These are phyloP conservation scores for Mycena indigotica DNA, from an alignment of 768 basidiomycete species.

Conservation along the genomic window DNA sequence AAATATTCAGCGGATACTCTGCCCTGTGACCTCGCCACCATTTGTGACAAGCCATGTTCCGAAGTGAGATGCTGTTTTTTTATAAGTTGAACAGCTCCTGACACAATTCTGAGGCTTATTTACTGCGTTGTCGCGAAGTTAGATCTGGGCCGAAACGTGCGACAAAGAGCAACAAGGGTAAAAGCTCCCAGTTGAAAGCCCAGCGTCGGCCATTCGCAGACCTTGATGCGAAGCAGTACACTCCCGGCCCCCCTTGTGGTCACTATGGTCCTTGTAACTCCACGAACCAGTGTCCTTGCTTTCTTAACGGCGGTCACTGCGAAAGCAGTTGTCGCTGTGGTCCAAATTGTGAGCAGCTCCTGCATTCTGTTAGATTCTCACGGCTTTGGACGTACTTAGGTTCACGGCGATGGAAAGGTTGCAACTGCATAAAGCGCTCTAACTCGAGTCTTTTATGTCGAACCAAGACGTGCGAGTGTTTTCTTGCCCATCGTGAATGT, in stretches of 20 bases:
- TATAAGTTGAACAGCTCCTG: neutral
- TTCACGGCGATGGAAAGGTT: conserved; percentile 57
- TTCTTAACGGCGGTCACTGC: conserved; percentile 53
- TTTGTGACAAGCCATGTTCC: conserved; percentile 60
- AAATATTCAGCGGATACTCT: conserved; percentile 45
- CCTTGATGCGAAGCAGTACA: conserved; percentile 6
- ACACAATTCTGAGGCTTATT: neutral
- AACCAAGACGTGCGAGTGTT: conserved; percentile 56
- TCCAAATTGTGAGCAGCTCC: conserved; percentile 52
- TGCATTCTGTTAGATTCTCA: neutral
- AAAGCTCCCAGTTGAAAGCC: neutral
- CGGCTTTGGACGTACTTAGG: conserved; percentile 38
- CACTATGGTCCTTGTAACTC: conserved; percentile 59
- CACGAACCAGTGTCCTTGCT: conserved; percentile 50
- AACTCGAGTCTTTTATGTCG: conserved; percentile 32
- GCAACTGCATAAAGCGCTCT: conserved; percentile 41
- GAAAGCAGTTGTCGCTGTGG: conserved; percentile 57
- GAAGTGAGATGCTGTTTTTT: conserved; percentile 43
- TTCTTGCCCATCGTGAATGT: conserved; percentile 56
- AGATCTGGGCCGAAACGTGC: conserved; percentile 29
- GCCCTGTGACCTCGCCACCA: conserved; percentile 56
- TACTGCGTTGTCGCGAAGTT: conserved; percentile 22
- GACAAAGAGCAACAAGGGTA: conserved; percentile 18
- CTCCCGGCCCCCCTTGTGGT: conserved; percentile 49
- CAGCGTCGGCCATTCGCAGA: conserved; percentile 7